Evolutionary conservation across 208 protist genomes (phyloP).

Genomic region (Pavlovales sp.): DNA sequence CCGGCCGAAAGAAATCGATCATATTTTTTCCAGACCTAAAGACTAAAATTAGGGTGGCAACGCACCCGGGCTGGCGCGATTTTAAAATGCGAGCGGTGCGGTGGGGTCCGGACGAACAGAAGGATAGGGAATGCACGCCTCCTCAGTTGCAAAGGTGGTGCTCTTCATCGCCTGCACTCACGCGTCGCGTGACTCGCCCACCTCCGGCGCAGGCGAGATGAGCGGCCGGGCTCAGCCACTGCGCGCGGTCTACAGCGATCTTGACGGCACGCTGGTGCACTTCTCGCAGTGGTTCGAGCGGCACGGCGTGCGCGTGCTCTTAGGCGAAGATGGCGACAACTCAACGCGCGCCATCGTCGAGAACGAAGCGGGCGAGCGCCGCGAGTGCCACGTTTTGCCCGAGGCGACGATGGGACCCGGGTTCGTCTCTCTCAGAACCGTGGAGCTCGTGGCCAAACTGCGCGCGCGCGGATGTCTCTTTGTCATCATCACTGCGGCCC

Average conservation of each 20-base stretch:
- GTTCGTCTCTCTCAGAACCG: background rate
- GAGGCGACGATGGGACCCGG: slow-evolving; percentile 17
- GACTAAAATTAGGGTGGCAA: too few relatives aligned
- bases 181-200: too few relatives aligned
- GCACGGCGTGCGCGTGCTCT: background rate
- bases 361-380: background rate
- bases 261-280: slow-evolving; percentile 35
- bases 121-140: too few relatives aligned
- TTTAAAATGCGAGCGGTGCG: too few relatives aligned
- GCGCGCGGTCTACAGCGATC: slow-evolving; percentile 12
- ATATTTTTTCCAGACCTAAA: too few relatives aligned
- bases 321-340: background rate
- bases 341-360: background rate
- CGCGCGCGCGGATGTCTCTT: background rate
- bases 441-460: background rate
- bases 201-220: too few relatives aligned
- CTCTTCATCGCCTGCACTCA: too few relatives aligned
- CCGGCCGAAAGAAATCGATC: too few relatives aligned
- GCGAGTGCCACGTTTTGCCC: slow-evolving; percentile 7
- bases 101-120: too few relatives aligned
- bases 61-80: too few relatives aligned
- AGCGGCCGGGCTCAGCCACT: too few relatives aligned
- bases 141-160: too few relatives aligned
- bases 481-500: slow-evolving; percentile 17
- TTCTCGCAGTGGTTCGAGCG: slow-evolving; percentile 6